Base-by-base conservation (phyloP, 2,329 filamentous ascomycete genomes). In the Lasiodiplodia theobromae region DNA sequence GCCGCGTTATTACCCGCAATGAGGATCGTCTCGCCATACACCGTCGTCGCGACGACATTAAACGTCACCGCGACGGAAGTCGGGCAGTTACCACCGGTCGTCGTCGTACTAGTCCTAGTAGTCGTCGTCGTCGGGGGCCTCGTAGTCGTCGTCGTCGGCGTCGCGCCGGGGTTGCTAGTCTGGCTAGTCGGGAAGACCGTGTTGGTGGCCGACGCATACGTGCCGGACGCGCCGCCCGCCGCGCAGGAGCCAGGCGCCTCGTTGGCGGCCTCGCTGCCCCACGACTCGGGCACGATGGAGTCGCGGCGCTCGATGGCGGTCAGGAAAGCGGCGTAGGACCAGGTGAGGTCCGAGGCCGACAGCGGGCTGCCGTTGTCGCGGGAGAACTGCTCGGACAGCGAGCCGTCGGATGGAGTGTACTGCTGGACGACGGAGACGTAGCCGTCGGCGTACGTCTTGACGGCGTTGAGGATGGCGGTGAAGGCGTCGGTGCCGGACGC, bases 11-110 rank as follows among this genome's bases (percentile, higher is more conserved):
- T 82, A 34, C 84, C 84, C 0, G 77, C 75, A 4, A 86, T 73
- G 66, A 82, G 83, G 28, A 86, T 70, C 34, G 83, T 85, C 74
- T 86, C 83, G 10, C 84, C 84, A 65, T 77, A 82, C 62, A 81
- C 81, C 0, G 84, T 86, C 0, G 77, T 78, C 1, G 81, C 83
- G 69, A 83, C 83, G 8, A 84, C 80, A 62, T 80, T 77, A 75
- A 86, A 86, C 3, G 77, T 77, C 6, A 86, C 79, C 75, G 78
- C 68, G 44, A 69, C 51, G 47, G 56, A 4, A 82, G 82, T 2
- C 78, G 72, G 69, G 38, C 74, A 67, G 11, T 72, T 70, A 3
- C 40, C 23, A 4, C 71, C 69, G 0, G 74, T 75, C 7, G 73
- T 73, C 18, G 75, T 77, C 10, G 69, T 69, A 16, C 70, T 67